Percentiles rank a stretch among this genome's conserved stretches.
Evolutionary conservation across 768 basidiomycete genomes (phyloP).

Genomic region (Tylopilus sp.): DNA sequence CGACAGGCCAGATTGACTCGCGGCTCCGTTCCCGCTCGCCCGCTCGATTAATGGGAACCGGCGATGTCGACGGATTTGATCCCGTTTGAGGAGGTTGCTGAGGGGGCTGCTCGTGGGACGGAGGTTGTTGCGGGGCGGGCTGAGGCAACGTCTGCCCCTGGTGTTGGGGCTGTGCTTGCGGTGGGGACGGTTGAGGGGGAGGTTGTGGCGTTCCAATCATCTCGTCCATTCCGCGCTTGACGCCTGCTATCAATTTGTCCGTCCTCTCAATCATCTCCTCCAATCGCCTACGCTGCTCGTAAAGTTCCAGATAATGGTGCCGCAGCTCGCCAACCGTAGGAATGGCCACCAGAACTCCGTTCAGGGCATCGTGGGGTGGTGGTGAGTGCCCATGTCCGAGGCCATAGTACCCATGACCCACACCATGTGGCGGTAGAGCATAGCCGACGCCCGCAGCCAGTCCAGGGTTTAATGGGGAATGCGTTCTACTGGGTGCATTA

Average conservation of each 20-base stretch:
- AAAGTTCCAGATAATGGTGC: slow-evolving; percentile 64
- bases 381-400: slow-evolving; percentile 39
- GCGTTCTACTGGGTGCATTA: slow-evolving; percentile 66
- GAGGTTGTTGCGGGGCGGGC: slow-evolving; percentile 20
- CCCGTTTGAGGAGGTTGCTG: slow-evolving; percentile 20
- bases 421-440: slow-evolving; percentile 37
- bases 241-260: slow-evolving; percentile 64
- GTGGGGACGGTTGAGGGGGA: slow-evolving; percentile 19
- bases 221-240: slow-evolving; percentile 76
- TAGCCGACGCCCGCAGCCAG: slow-evolving; percentile 39
- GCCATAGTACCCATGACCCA: slow-evolving; percentile 35
- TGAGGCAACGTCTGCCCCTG: slow-evolving; percentile 23
- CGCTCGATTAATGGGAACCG: slow-evolving; percentile 23
- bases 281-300: slow-evolving; percentile 58
- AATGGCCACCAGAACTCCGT: slow-evolving; percentile 28
- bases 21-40: slow-evolving; percentile 30
- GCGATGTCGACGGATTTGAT: slow-evolving; percentile 8
- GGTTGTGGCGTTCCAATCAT: slow-evolving; percentile 44
- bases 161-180: slow-evolving; percentile 24
- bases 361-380: slow-evolving; percentile 31
- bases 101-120: slow-evolving; percentile 27
- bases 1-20: slow-evolving; percentile 30
- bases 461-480: slow-evolving; percentile 62
- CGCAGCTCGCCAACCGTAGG: slow-evolving; percentile 62
- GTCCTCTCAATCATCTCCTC: slow-evolving; percentile 77